Conservation (phyloP, 768 basidiomycete genomes). For the Boletus sensibilis region DNA sequence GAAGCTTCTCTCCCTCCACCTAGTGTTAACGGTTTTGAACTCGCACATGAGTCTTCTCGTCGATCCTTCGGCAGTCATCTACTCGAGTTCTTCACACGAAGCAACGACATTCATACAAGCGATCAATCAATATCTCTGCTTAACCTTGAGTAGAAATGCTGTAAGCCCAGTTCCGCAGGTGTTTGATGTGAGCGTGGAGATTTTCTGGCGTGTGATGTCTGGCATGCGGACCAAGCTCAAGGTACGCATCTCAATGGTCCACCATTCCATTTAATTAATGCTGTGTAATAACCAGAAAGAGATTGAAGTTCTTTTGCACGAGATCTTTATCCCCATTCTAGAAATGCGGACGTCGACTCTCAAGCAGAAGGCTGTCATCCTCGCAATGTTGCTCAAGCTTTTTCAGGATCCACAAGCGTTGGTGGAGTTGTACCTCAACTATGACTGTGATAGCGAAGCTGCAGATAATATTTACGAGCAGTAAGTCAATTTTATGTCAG, state of each 20-base stretch:
- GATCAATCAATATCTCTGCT: conserved; percentile 92
- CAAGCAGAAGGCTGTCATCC: conserved; percentile 90
- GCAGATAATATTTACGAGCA: conserved; percentile 97
- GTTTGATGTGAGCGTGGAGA: conserved; percentile 97
- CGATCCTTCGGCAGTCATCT: conserved; percentile 85
- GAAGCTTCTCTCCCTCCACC: conserved; percentile 90
- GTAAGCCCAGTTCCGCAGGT: conserved; percentile 95
- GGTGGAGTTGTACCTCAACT: conserved; percentile 98
- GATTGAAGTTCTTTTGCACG: conserved; percentile 96
- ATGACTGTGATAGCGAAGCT: conserved; percentile 95
- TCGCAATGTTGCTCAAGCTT: conserved; percentile 82
- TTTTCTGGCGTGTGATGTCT: conserved; percentile 95
- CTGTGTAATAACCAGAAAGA: conserved; percentile 70
- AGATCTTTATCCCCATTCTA: conserved; percentile 97
- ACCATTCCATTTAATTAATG: conserved; percentile 7
- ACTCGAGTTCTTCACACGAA: conserved; percentile 85
- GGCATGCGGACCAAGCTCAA: conserved; percentile 96
- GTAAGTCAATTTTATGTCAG: conserved; percentile 39
- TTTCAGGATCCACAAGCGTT: conserved; percentile 97
- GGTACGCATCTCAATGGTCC: conserved; percentile 40
- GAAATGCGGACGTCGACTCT: conserved; percentile 97
- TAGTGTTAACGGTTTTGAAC: conserved; percentile 88
- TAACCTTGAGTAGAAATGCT: conserved; percentile 91
- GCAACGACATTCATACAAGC: conserved; percentile 90
- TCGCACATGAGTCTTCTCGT: conserved; percentile 89